Conservation (phyloP, 805 yeast species). For the Lipomyces japonicus region DNA sequence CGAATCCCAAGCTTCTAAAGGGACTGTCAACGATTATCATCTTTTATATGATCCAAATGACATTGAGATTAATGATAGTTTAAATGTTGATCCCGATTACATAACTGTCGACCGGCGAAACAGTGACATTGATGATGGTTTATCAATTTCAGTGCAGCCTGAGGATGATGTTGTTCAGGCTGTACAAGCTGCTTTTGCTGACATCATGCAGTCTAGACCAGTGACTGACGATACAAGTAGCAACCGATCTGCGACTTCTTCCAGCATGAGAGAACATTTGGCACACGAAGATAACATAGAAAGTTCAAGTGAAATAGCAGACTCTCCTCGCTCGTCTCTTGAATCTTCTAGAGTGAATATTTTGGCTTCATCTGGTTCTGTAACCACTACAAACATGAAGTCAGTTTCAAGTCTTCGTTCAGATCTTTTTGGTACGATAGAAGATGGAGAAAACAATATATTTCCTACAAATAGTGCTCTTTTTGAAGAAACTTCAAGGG, state of each 20-base stretch:
- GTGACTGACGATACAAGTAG: slow-evolving; percentile 22
- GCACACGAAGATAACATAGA: not conserved
- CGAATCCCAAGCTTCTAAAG: slow-evolving; percentile 9
- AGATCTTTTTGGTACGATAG: slow-evolving; percentile 25
- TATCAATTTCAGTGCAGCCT: slow-evolving; percentile 26
- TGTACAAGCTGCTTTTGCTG: slow-evolving; percentile 63
- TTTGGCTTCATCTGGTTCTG: slow-evolving; percentile 1
- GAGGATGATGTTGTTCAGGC: slow-evolving; percentile 49
- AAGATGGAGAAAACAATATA: slow-evolving; percentile 15
- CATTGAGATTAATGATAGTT: slow-evolving; percentile 38
- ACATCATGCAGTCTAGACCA: slow-evolving; percentile 41
- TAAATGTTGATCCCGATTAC: slow-evolving; percentile 35
- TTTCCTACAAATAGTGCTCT: slow-evolving; percentile 25
- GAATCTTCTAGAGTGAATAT: slow-evolving; percentile 9
- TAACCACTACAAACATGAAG: not conserved
- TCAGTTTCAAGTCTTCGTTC: slow-evolving; percentile 10
- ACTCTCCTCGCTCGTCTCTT: slow-evolving; percentile 15
- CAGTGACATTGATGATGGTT: slow-evolving; percentile 19
- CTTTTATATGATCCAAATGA: slow-evolving; percentile 30
- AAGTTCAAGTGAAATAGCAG: not conserved
- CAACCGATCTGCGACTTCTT: slow-evolving; percentile 13
- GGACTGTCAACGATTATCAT: slow-evolving; percentile 35
- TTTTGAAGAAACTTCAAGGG: slow-evolving; percentile 28
- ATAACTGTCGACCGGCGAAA: slow-evolving; percentile 17
- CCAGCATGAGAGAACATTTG: not conserved